Evolutionary conservation across 78 protist species (phyloP).

Genomic region (slime mould (Dictyostelium discoideum)): DNA sequence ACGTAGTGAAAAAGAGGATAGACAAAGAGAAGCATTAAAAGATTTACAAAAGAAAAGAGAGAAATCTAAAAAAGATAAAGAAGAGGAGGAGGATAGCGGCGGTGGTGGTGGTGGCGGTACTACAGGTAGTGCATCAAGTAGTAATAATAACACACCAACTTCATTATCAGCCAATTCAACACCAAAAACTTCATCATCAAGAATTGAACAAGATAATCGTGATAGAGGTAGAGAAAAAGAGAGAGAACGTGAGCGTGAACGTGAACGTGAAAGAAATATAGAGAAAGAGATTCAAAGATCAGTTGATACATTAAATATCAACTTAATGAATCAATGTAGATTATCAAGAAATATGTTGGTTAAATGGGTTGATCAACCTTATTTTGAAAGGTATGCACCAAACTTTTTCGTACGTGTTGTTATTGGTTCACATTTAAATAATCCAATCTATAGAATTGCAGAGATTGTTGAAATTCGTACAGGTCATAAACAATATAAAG

Average conservation of each 20-base stretch:
- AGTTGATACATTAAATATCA: background rate
- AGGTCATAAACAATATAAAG: constrained; percentile 34
- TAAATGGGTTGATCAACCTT: constrained; percentile 77
- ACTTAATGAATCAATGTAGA: constrained; percentile 28
- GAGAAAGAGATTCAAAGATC: constrained; percentile 12
- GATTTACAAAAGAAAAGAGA: constrained; percentile 53
- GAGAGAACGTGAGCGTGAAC: background rate
- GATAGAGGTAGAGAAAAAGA: constrained; percentile 18
- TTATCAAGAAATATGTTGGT: constrained; percentile 64
- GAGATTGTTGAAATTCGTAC: background rate
- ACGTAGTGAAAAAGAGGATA: constrained; percentile 12
- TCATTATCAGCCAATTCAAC: background rate
- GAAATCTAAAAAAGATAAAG: background rate
- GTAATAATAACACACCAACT: background rate
- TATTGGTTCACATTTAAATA: constrained; percentile 38
- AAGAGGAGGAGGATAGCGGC: background rate
- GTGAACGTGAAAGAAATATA: constrained; percentile 28
- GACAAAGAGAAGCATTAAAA: constrained; percentile 25
- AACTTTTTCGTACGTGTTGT: constrained; percentile 54
- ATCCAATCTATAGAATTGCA: constrained; percentile 61
- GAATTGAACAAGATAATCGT: constrained; percentile 8
- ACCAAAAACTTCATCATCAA: background rate
- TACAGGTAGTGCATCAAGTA: background rate
- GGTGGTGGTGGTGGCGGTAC: background rate
- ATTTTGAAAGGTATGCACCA: constrained; percentile 54